Conservation (phyloP, 129 eudicot species). For the Heracleum sosnowskyi region DNA sequence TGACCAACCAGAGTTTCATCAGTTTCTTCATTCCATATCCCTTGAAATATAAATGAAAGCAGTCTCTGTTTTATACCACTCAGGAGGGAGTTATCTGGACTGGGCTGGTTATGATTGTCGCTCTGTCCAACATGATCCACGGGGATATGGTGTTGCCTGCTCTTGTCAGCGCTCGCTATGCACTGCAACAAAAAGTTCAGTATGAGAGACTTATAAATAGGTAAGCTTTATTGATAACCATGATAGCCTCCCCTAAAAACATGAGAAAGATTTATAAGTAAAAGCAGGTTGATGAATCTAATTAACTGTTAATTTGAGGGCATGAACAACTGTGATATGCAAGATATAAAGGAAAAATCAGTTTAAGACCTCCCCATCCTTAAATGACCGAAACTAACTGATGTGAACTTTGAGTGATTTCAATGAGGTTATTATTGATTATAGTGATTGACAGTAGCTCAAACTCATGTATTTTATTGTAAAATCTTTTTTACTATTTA, state of each 20-base stretch:
- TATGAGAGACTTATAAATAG: neutral
- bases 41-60: constrained; percentile 84
- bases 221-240: neutral
- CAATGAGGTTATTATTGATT: neutral
- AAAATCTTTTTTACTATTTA: neutral
- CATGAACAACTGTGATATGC: neutral
- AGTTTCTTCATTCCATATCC: constrained; percentile 80
- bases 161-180: constrained; percentile 32
- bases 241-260: neutral
- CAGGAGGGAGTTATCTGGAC: constrained; percentile 47
- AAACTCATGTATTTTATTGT: neutral
- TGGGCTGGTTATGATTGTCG: constrained; percentile 29
- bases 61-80: constrained; percentile 89
- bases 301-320: neutral
- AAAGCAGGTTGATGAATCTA: neutral
- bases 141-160: constrained; percentile 28
- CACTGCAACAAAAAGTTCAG: constrained; percentile 28
- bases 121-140: constrained; percentile 35
- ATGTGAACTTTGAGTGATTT: neutral
- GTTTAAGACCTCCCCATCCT: neutral
- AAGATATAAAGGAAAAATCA: neutral
- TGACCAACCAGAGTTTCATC: constrained; percentile 71
- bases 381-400: neutral
- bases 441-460: neutral
- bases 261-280: neutral